phyloP scores from a whole-genome alignment of 2,329 filamentous ascomycete species.

The Monosporascus sp. region DNA sequence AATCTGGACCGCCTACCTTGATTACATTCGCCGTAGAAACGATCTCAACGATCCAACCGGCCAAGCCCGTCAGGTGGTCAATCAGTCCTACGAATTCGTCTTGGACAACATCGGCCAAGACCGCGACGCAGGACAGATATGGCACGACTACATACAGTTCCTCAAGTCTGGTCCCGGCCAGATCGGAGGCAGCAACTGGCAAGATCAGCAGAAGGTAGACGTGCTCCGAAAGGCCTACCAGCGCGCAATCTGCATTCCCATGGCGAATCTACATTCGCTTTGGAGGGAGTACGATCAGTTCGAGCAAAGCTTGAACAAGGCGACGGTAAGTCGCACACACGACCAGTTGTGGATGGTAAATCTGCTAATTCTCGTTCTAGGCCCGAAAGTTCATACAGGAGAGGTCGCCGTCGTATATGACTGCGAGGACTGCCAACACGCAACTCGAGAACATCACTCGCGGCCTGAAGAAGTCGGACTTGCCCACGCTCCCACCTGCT shows the following conservation, averaged over 20 bases:
- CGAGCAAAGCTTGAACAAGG: slow-evolving; percentile 89
- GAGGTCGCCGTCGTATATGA: slow-evolving; percentile 90
- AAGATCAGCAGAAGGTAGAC: slow-evolving; percentile 98
- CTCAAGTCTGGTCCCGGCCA: slow-evolving; percentile 82
- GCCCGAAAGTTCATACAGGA: slow-evolving; percentile 94
- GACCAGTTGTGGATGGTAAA: slow-evolving; percentile 1
- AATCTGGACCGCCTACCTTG: slow-evolving; percentile 89
- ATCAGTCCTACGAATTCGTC: slow-evolving; percentile 87
- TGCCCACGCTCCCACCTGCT: slow-evolving; percentile 77
- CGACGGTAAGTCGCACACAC: slow-evolving; percentile 59
- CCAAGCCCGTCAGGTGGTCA: slow-evolving; percentile 71
- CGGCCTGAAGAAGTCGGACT: slow-evolving; percentile 67
- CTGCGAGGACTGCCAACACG: slow-evolving; percentile 83
- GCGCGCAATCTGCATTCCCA: slow-evolving; percentile 81
- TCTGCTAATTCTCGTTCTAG: slow-evolving; percentile 37
- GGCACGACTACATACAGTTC: slow-evolving; percentile 94
- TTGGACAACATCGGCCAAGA: slow-evolving; percentile 87
- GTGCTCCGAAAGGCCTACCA: slow-evolving; percentile 88
- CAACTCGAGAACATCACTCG: slow-evolving; percentile 85
- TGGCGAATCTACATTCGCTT: slow-evolving; percentile 71
- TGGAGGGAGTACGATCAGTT: slow-evolving; percentile 99
- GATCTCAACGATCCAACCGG: slow-evolving; percentile 79
- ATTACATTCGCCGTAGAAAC: slow-evolving; percentile 89
- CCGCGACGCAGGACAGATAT: slow-evolving; percentile 81
- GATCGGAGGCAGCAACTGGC: slow-evolving; percentile 83